Evolutionary conservation across 129 eudicot species (phyloP), one percentile per base, ranked within the genome.

Genomic region (Pittosporum tobira): DNA sequence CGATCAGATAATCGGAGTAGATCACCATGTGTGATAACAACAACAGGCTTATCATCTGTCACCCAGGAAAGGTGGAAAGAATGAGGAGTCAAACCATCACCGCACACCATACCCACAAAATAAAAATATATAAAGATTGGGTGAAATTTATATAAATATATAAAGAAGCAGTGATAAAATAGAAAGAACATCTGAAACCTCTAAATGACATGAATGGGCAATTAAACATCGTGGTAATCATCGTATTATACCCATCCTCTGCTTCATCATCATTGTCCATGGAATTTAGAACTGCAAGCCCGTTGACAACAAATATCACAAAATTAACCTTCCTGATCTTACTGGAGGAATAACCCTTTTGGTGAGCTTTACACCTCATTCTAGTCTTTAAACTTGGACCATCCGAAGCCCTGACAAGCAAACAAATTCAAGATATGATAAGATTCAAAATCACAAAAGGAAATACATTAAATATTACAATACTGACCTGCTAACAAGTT

Each of bases 21-120:
- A 76, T 90, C 97, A 64, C 95, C 97, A 54, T 85, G 94, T 48
- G 97, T 90, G 57, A 90, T 77, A 49, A 78, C 97, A 62, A 90
- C 70, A 40, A 64, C 88, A 62, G 97, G 97, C 68, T 85, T 90
- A 61, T 90, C 95, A 78, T 90, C 97, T 89, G 76, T 60, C 30
- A 59, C 58, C 50, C 18, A 47, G 24, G 28, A 28, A 56, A 55
- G 22, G 61, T 1, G 2, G 62, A 40, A 25, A 40, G 10, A 71
- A 36, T 42, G 55, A 52, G 29, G 15, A 53, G 14, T 21, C 8
- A 14, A 29, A 19, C 16, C 19, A 29, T 11, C 57, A 19, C 27
- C 40, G 44, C 46, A 75, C 57, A 19, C 27, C 40, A 61, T 37
- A 75, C 1, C 52, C 25, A 37, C 18, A 31, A 54, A 26, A n/a